A percentile compares a stretch with the other conserved stretches of the same genome.
These are phyloP conservation scores for Syncephalastrum monosporum DNA, from an alignment of 371 early-diverging fungal genomes.

Conservation along the genomic window DNA sequence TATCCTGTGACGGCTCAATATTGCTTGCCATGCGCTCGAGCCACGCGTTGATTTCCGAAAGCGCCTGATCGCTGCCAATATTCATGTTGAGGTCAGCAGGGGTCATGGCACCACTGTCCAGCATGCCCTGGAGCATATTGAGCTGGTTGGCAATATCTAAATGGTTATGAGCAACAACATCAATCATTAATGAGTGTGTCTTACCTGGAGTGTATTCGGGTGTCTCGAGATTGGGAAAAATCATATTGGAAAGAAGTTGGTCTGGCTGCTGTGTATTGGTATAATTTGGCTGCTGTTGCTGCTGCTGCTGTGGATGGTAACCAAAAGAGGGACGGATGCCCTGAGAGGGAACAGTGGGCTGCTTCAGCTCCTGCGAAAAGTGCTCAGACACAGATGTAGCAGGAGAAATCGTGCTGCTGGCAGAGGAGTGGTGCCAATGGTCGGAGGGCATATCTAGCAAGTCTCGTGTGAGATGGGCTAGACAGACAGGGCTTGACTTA, in stretches of 20 bases:
- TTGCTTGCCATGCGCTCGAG: slow-evolving; percentile 6
- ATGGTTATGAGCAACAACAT: not conserved
- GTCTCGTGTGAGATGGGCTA: not conserved
- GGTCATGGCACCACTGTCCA: slow-evolving; percentile 15
- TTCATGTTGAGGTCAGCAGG: slow-evolving; percentile 28
- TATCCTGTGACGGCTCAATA: not conserved
- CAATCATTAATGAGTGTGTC: not conserved
- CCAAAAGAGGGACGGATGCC: not conserved
- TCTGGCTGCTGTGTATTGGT: not conserved
- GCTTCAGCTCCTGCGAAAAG: not conserved
- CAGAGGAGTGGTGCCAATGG: not conserved
- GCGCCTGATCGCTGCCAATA: slow-evolving; percentile 28
- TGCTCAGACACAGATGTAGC: not conserved
- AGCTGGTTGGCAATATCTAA: slow-evolving; percentile 16
- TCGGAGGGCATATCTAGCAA: slow-evolving; percentile 3
- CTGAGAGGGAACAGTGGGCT: slow-evolving; percentile 8
- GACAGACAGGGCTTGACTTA: slow-evolving; percentile 1
- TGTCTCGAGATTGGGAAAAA: slow-evolving; percentile 7
- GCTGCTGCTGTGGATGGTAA: not conserved
- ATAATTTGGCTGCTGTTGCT: slow-evolving; percentile 2
- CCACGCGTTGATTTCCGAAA: slow-evolving; percentile 41
- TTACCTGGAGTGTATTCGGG: slow-evolving; percentile 17
- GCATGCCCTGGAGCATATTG: slow-evolving; percentile 15
- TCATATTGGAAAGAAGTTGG: slow-evolving; percentile 10
- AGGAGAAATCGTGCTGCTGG: not conserved